phyloP scores from a whole-genome alignment of 176 grass and related monocot species.

The Ensete glaucum region DNA sequence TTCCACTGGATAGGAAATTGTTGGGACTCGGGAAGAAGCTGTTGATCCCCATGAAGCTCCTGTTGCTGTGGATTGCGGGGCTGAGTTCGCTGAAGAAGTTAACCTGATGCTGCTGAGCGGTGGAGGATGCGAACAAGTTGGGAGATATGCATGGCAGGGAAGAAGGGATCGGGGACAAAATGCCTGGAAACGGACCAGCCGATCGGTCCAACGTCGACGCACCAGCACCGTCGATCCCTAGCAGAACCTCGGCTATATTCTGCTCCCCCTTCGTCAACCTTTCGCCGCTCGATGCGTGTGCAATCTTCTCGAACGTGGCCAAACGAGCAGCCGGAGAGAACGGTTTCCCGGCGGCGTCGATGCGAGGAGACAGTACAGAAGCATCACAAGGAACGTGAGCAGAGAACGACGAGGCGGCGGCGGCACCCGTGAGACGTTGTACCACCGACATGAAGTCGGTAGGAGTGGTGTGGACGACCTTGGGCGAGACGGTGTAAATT shows the following conservation, averaged over 20 bases:
- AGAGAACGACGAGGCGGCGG: background rate
- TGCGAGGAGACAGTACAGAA: background rate
- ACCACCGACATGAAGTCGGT: slow-evolving; percentile 63
- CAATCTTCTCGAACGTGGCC: background rate
- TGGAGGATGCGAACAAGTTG: background rate
- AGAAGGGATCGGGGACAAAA: slow-evolving; percentile 5
- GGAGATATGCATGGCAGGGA: background rate
- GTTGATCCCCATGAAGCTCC: background rate
- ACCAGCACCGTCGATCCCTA: slow-evolving; percentile 3
- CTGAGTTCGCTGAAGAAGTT: background rate
- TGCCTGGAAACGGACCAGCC: background rate
- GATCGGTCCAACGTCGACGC: background rate
- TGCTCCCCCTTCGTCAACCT: background rate
- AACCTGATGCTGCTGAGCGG: background rate
- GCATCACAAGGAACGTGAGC: background rate
- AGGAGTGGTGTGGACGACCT: slow-evolving; percentile 51
- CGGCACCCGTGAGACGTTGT: slow-evolving; percentile 52
- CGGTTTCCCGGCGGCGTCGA: background rate
- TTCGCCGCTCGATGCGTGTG: background rate
- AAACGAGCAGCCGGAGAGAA: background rate
- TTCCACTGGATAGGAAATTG: background rate
- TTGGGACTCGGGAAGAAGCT: background rate
- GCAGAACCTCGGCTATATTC: background rate
- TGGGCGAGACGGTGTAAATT: slow-evolving; percentile 49
- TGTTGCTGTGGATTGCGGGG: background rate